Evolutionary conservation across 2,329 filamentous ascomycete genomes (phyloP).

Genomic region (Byssoonygena ceratinophila): DNA sequence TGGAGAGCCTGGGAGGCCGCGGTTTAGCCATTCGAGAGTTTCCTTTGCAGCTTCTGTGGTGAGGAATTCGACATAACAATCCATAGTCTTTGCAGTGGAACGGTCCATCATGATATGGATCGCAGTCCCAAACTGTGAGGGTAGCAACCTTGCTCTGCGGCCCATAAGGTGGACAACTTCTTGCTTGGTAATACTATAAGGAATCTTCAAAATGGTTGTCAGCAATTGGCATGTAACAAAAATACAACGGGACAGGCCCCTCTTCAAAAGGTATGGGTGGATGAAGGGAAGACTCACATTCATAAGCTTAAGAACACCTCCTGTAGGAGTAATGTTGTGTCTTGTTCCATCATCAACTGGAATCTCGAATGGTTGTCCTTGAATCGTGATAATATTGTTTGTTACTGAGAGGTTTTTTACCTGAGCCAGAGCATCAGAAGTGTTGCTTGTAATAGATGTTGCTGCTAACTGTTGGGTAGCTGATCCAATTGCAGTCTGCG

Average conservation of each 20-base stretch:
- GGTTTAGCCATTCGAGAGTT: slow-evolving; percentile 30
- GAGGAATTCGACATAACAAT: slow-evolving; percentile 42
- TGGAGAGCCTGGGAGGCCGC: slow-evolving; percentile 27
- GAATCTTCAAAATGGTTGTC: slow-evolving; percentile 32
- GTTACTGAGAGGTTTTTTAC: neutral
- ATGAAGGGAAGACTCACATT: slow-evolving; percentile 24
- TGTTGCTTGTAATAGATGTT: neutral
- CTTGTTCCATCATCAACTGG: slow-evolving; percentile 24
- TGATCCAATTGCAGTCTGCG: neutral
- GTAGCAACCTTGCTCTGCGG: slow-evolving; percentile 33
- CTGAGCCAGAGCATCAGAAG: neutral
- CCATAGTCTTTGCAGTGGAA: slow-evolving; percentile 47
- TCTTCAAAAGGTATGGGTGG: neutral
- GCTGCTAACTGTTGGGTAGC: neutral
- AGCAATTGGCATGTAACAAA: neutral
- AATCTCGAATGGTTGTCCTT: slow-evolving; percentile 18
- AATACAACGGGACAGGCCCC: neutral
- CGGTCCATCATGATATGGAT: slow-evolving; percentile 51
- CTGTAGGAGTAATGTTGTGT: slow-evolving; percentile 17
- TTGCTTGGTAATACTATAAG: slow-evolving; percentile 40
- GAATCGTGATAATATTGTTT: slow-evolving; percentile 7
- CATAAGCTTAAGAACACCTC: slow-evolving; percentile 29
- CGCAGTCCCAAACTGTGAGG: slow-evolving; percentile 32
- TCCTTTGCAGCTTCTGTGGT: slow-evolving; percentile 30
- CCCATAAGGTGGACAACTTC: slow-evolving; percentile 42